Evolutionary conservation across 179 eudicot species (phyloP).

Genomic region (Beta corolliflora): DNA sequence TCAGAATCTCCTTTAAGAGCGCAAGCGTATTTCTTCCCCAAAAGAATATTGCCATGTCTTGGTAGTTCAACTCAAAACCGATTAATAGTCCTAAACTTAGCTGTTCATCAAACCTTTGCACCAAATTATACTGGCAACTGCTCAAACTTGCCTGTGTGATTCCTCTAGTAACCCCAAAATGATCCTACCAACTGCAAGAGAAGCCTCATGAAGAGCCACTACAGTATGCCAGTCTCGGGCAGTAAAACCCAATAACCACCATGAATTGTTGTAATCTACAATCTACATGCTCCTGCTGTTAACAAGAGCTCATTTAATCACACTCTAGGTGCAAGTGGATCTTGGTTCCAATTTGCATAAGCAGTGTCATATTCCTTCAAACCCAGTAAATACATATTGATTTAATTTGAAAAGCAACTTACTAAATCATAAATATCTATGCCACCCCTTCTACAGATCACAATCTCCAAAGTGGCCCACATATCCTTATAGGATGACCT

Average conservation of each 20-base stretch:
- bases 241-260: background rate
- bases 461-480: background rate
- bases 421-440: background rate
- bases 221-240: background rate
- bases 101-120: background rate
- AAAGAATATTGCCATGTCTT: background rate
- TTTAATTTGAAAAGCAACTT: background rate
- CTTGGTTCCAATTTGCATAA: slow-evolving; percentile 1
- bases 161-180: background rate
- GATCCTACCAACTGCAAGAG: background rate
- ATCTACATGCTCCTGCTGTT: background rate
- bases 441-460: background rate
- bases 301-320: background rate
- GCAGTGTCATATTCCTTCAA: background rate
- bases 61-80: background rate
- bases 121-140: background rate
- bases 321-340: background rate
- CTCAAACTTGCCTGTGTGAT: background rate
- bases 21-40: background rate
- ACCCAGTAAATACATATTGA: background rate
- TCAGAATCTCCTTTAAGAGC: background rate
- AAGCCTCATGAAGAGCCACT: background rate
- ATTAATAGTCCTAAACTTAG: background rate
- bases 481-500: background rate
- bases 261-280: background rate